Base-by-base conservation (phyloP, 2,329 filamentous ascomycete genomes). In the Trichoderma sp. region DNA sequence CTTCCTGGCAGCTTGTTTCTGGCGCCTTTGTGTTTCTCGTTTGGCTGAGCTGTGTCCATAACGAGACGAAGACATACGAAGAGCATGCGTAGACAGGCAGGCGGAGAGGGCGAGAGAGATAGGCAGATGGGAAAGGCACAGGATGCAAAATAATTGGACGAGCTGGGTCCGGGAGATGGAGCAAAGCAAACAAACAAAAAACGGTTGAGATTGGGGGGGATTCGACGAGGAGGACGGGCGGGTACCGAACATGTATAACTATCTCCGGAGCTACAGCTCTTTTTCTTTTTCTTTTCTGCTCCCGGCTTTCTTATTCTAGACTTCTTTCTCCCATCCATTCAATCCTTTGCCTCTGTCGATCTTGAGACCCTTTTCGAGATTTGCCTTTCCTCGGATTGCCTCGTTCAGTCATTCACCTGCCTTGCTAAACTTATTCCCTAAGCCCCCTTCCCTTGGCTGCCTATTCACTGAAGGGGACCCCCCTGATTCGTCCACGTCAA, bases 71-170 rank as follows among this genome's bases (percentile, higher is more conserved):
- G 59, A 14, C 34, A 39, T 39, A 12, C 12, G 34, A 10, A 39
- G 34, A 12, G 34, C 12, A 10, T 39, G 34, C 10, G 34, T 39
- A 39, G 34, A 39, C 10, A 39, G 34, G 30, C 30, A 30, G 30
- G 30, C 30, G 30, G 30, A 30, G 30, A 24, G 2, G 5, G 28
- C 1, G 5, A 39, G 34, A 34, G 9, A 39, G 10, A 54, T 17
- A 44, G 28, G 28, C 50, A 52, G 45, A 21, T 39, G 39, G 39
- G 26, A 58, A 24, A 24, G 28, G n/a, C 41, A 44, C 30, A 34
- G 51, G 58, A 56, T 62, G 51, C 7, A 21, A 62, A 55, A 58
- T 63, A 34, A 63, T 63, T 66, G 64, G 64, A 58, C n/a, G 59
- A 55, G 44, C 47, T 30, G 58, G 19, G 10, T 10, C 52, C 51